These are phyloP conservation scores for Oldenlandia corymbosa DNA, from an alignment of 257 asterid species.

Conservation along the genomic window DNA sequence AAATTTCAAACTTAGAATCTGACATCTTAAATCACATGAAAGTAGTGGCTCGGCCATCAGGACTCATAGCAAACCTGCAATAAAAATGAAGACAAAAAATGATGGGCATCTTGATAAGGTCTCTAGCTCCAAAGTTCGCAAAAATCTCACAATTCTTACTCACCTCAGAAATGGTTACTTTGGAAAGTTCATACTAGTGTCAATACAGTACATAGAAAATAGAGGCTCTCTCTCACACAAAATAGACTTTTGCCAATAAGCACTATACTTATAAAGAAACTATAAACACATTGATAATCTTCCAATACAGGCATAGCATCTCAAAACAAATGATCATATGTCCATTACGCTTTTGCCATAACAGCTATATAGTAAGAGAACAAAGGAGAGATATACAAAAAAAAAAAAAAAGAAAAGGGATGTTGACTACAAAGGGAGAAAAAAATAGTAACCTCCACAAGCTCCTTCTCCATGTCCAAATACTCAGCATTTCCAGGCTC, in stretches of 20 bases:
- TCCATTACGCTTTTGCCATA: neutral
- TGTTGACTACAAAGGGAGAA: neutral
- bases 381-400: neutral
- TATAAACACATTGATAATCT: neutral
- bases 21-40: constrained; percentile 75
- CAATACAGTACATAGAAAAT: constrained; percentile 7
- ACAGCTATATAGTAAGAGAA: neutral
- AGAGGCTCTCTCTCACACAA: neutral
- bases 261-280: constrained; percentile 9
- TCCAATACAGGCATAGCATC: constrained; percentile 1
- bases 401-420: neutral
- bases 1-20: constrained; percentile 62
- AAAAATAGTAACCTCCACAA: constrained; percentile 42
- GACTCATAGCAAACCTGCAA: constrained; percentile 88
- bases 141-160: constrained; percentile 48
- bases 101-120: constrained; percentile 72
- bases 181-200: constrained; percentile 58
- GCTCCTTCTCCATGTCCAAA: constrained; percentile 96
- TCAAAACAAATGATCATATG: neutral
- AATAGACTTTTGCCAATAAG: constrained; percentile 14
- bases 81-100: constrained; percentile 71
- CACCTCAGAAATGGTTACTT: constrained; percentile 65
- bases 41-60: constrained; percentile 81
- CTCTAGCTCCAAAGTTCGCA: constrained; percentile 33
- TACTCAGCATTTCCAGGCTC: constrained; percentile 80